A percentile compares a stretch with the other conserved stretches of the same genome.
phyloP scores from a whole-genome alignment of 768 basidiomycete genomes.

The Cyclocybe cylindracea region DNA sequence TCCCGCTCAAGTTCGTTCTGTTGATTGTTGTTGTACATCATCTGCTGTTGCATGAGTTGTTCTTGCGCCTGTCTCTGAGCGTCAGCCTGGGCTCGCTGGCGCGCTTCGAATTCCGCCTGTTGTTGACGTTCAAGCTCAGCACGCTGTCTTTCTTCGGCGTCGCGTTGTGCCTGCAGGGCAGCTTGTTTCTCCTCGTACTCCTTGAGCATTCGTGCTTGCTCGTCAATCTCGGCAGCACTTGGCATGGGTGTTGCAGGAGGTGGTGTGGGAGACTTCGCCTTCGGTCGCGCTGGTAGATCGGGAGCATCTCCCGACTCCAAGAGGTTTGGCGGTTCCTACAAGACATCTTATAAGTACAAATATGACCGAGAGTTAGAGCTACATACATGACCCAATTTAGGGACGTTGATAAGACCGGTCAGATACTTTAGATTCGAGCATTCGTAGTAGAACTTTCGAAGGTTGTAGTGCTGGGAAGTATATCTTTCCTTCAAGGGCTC shows the following conservation, averaged over 20 bases:
- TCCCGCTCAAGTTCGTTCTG: slow-evolving; percentile 86
- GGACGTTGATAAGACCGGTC: slow-evolving; percentile 96
- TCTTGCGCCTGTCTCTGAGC: slow-evolving; percentile 88
- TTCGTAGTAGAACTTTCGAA: slow-evolving; percentile 98
- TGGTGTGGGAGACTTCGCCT: slow-evolving; percentile 59
- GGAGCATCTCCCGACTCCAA: slow-evolving; percentile 81
- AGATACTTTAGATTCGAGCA: slow-evolving; percentile 98
- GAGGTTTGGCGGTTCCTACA: slow-evolving; percentile 94
- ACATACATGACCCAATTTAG: slow-evolving; percentile 88
- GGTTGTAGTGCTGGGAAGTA: slow-evolving; percentile 86
- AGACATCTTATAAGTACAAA: not conserved
- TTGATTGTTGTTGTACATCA: slow-evolving; percentile 79
- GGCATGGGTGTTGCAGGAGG: slow-evolving; percentile 75
- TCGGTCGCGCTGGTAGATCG: slow-evolving; percentile 82
- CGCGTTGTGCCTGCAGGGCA: slow-evolving; percentile 78
- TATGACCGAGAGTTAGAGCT: not conserved
- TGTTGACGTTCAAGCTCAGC: slow-evolving; percentile 76
- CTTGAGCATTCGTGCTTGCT: slow-evolving; percentile 93
- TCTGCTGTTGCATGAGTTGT: slow-evolving; percentile 81
- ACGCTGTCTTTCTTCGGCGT: slow-evolving; percentile 81
- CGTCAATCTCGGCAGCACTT: slow-evolving; percentile 71
- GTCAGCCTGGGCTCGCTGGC: slow-evolving; percentile 87
- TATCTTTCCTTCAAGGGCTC: slow-evolving; percentile 89
- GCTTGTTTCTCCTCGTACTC: slow-evolving; percentile 95
- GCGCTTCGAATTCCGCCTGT: slow-evolving; percentile 86